These are phyloP conservation scores for Penicillium pancosmium DNA, from an alignment of 495 filamentous ascomycete species.

Conservation along the genomic window DNA sequence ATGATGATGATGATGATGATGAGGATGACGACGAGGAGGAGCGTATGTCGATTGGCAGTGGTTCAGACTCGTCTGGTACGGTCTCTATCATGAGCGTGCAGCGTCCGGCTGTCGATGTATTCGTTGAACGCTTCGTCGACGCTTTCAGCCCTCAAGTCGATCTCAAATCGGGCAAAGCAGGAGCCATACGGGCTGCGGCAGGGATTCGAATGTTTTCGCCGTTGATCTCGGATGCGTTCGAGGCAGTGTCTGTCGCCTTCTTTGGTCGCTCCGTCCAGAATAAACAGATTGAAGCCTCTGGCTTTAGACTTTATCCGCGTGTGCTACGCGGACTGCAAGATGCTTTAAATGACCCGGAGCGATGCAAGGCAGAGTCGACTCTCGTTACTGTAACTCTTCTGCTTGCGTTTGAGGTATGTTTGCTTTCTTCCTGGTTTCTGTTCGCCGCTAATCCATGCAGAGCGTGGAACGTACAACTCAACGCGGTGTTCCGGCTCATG, in stretches of 20 bases:
- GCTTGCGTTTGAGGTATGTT: constrained; percentile 46
- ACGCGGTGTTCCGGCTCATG: constrained; percentile 40
- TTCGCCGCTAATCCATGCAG: constrained; percentile 25
- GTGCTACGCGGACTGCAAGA: constrained; percentile 45
- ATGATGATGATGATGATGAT: constrained; percentile 6
- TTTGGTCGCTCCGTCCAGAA: constrained; percentile 45
- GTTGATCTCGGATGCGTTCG: constrained; percentile 43
- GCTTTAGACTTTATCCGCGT: constrained; percentile 42
- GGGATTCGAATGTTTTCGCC: constrained; percentile 50
- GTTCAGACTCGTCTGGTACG: constrained; percentile 30
- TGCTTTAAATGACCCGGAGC: constrained; percentile 43
- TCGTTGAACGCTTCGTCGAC: constrained; percentile 49
- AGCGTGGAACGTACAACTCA: constrained; percentile 47
- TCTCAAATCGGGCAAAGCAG: constrained; percentile 41
- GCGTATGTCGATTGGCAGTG: constrained; percentile 19
- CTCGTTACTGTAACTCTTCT: constrained; percentile 47
- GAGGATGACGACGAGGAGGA: constrained; percentile 17
- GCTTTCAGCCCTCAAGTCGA: constrained; percentile 49
- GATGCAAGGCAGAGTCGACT: constrained; percentile 46
- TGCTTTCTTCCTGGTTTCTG: neutral
- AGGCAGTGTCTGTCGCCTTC: constrained; percentile 46
- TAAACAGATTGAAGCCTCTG: constrained; percentile 40
- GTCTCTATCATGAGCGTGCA: constrained; percentile 31
- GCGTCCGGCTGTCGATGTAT: constrained; percentile 39
- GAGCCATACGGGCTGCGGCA: constrained; percentile 44